These are phyloP conservation scores for Cladosporium cucumerinum DNA, from an alignment of 2,329 filamentous ascomycete species.

Conservation along the genomic window DNA sequence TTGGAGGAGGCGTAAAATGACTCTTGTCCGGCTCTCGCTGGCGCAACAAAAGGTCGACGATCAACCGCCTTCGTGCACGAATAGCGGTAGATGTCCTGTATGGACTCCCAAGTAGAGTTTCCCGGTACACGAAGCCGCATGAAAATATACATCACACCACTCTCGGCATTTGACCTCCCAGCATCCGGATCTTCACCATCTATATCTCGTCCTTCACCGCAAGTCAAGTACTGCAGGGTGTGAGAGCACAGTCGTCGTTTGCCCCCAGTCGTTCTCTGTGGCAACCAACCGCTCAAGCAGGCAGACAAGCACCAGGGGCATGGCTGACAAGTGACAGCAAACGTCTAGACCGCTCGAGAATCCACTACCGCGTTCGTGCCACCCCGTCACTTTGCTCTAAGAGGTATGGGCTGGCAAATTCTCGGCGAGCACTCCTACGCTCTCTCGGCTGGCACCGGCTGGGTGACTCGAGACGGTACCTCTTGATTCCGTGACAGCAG, in stretches of 20 bases:
- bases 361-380: neutral
- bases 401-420: neutral
- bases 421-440: neutral
- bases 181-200: neutral
- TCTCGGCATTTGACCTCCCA: neutral
- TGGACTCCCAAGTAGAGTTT: neutral
- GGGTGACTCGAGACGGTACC: neutral
- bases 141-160: conserved; percentile 6
- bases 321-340: neutral
- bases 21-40: conserved; percentile 11
- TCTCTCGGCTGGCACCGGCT: neutral
- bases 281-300: conserved; percentile 1
- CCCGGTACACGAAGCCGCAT: neutral
- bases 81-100: neutral
- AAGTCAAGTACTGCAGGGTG: neutral
- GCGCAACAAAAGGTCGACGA: neutral
- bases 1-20: neutral
- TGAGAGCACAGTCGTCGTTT: neutral
- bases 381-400: neutral
- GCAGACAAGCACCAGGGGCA: neutral
- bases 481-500: neutral
- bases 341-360: conserved; percentile 4
- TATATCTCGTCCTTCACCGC: neutral
- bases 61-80: neutral
- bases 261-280: conserved; percentile 7